A percentile compares a stretch with the other conserved stretches of the same genome.
These are phyloP conservation scores for Ettlia oleoabundans DNA, from an alignment of 139 green algal species.

Conservation along the genomic window DNA sequence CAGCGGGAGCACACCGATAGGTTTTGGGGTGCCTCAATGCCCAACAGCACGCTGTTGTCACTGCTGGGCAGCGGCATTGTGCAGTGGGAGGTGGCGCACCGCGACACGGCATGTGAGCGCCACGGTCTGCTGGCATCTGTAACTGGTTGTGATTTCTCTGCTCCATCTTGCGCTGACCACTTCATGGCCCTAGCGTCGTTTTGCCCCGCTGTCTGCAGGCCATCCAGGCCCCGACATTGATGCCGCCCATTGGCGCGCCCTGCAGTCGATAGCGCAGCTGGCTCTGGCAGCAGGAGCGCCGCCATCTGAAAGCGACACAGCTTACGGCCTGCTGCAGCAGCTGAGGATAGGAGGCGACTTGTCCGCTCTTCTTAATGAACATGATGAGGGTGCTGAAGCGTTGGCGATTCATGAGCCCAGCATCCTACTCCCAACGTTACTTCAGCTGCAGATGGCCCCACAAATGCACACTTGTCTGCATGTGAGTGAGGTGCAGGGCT, in stretches of 20 bases:
- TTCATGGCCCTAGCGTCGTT: not conserved
- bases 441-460: conserved; percentile 14
- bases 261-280: conserved; percentile 12
- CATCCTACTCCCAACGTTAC: conserved; percentile 8
- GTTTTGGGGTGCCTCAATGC: not conserved
- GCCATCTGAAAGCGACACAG: not conserved
- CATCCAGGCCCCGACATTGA: not conserved
- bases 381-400: too few relatives aligned
- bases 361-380: too few relatives aligned
- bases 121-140: not conserved
- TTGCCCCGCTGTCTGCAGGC: not conserved
- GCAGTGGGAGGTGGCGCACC: conserved; percentile 29
- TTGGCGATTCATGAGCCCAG: too few relatives aligned
- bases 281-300: not conserved
- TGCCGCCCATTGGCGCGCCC: conserved; percentile 13
- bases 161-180: too few relatives aligned
- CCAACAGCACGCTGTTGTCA: conserved; percentile 10
- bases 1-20: conserved; percentile 3
- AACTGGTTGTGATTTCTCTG: not conserved
- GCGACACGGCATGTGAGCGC: not conserved
- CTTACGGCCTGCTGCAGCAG: not conserved
- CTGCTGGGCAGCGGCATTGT: conserved; percentile 23
- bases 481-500: too few relatives aligned
- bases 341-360: not conserved
- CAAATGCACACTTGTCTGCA: not conserved